phyloP scores from a whole-genome alignment of 441 rosid genomes.

The Adansonia grandidieri region DNA sequence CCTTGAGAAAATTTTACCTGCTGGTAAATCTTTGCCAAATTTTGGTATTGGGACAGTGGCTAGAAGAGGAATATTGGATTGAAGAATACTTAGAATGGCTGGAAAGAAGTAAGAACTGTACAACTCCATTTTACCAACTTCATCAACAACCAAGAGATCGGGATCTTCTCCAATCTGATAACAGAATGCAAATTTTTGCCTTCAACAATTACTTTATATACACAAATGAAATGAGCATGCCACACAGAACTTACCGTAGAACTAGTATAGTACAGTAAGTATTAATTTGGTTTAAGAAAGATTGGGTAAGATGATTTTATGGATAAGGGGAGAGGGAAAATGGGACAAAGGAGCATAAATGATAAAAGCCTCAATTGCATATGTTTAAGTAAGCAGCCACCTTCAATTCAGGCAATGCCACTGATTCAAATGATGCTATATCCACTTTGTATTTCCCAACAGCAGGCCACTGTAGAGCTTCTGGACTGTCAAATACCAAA shows the following conservation, averaged over 20 bases:
- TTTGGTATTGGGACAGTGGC: constrained; percentile 69
- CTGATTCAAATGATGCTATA: constrained; percentile 62
- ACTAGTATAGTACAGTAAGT: background rate
- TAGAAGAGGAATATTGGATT: constrained; percentile 55
- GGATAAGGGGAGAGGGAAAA: background rate
- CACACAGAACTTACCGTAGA: background rate
- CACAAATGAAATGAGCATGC: constrained; percentile 3
- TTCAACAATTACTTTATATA: background rate
- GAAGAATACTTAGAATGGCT: constrained; percentile 60
- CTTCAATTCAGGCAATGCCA: constrained; percentile 74
- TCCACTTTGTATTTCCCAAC: constrained; percentile 80
- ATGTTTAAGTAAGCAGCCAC: constrained; percentile 29
- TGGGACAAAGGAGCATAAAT: background rate
- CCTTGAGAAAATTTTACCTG: constrained; percentile 42
- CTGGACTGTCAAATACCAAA: constrained; percentile 47
- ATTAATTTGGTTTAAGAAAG: background rate
- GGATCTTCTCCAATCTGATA: constrained; percentile 59
- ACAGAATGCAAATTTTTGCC: constrained; percentile 20
- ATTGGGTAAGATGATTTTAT: background rate
- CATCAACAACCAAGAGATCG: constrained; percentile 67
- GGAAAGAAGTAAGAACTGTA: constrained; percentile 69
- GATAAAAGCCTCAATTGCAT: background rate
- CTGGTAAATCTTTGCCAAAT: constrained; percentile 59
- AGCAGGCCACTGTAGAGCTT: constrained; percentile 63
- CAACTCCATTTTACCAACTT: constrained; percentile 82